Evolutionary conservation across 495 filamentous ascomycete genomes (phyloP).

Genomic region (Penicillium nucicola): DNA sequence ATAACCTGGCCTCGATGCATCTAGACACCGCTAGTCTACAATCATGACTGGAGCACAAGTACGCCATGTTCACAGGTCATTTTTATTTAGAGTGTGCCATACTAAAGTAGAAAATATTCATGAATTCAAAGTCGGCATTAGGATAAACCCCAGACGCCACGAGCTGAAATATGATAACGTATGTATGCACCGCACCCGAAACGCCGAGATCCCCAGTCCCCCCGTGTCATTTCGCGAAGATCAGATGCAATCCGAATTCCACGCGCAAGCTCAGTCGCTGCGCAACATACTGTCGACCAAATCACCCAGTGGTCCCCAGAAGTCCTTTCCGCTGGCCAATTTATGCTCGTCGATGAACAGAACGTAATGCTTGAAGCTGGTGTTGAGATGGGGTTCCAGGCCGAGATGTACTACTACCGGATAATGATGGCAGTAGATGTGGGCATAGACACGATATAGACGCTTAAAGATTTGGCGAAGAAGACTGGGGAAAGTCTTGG

Average conservation of each 20-base stretch:
- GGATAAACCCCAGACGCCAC: constrained; percentile 11
- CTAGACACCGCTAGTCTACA: no score
- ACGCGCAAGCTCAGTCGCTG: constrained; percentile 63
- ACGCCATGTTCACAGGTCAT: no score
- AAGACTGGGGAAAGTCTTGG: constrained; percentile 82
- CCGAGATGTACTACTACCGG: constrained; percentile 93
- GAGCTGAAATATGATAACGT: constrained; percentile 14
- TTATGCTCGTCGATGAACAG: constrained; percentile 93
- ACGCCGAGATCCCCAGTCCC: constrained; percentile 21
- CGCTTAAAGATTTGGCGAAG: constrained; percentile 96
- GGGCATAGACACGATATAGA: constrained; percentile 96
- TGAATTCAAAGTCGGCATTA: background rate
- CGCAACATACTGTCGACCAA: constrained; percentile 95
- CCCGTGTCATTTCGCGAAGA: constrained; percentile 1
- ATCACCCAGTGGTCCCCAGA: constrained; percentile 95
- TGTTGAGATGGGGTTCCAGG: constrained; percentile 96
- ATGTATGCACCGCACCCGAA: constrained; percentile 23
- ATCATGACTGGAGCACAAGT: no score
- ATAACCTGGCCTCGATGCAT: no score
- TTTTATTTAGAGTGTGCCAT: background rate
- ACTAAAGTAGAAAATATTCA: background rate
- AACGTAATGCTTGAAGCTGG: constrained; percentile 99
- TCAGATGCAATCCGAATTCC: constrained; percentile 9
- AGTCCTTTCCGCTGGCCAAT: constrained; percentile 88
- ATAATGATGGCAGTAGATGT: constrained; percentile 99